Conservation (phyloP, 106 monocot species). For the Hemerocallis citrina region DNA sequence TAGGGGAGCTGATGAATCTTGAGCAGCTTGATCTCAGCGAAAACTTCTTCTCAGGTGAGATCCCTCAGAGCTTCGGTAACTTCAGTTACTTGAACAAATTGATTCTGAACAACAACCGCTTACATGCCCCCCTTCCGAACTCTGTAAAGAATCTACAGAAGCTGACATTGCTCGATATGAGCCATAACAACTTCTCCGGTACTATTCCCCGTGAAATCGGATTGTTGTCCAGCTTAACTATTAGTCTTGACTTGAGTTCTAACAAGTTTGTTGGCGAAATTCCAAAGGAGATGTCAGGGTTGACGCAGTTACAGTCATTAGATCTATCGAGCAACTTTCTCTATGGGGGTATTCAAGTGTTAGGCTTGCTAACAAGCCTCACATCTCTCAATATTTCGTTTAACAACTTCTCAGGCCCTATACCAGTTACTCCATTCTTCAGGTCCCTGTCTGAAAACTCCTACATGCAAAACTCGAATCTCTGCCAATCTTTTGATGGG, state of each 20-base stretch:
- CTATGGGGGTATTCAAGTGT: conserved; percentile 31
- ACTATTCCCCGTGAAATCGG: conserved; percentile 54
- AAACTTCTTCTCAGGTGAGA: conserved; percentile 63
- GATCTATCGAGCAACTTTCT: conserved; percentile 57
- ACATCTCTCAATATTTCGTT: conserved; percentile 57
- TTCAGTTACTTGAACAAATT: conserved; percentile 66
- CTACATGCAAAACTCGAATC: conserved; percentile 34
- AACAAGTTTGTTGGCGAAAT: conserved; percentile 43
- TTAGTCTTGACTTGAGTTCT: conserved; percentile 43
- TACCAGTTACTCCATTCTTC: conserved; percentile 65
- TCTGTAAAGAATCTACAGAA: conserved; percentile 58
- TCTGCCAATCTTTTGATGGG: conserved; percentile 57
- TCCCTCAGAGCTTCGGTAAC: conserved; percentile 64
- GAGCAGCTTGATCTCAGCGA: conserved; percentile 83
- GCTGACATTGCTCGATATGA: conserved; percentile 55
- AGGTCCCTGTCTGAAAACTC: conserved; percentile 37
- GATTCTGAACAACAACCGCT: conserved; percentile 48
- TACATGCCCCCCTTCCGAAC: conserved; percentile 37
- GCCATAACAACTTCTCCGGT: conserved; percentile 47
- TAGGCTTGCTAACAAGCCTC: conserved; percentile 49
- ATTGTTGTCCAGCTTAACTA: conserved; percentile 47
- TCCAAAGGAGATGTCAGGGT: conserved; percentile 36
- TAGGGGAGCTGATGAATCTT: conserved; percentile 66
- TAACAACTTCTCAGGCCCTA: conserved; percentile 74
- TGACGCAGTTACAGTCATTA: conserved; percentile 52